Conservation (phyloP, 2,329 filamentous ascomycete species). For the Laburnicola sp. region DNA sequence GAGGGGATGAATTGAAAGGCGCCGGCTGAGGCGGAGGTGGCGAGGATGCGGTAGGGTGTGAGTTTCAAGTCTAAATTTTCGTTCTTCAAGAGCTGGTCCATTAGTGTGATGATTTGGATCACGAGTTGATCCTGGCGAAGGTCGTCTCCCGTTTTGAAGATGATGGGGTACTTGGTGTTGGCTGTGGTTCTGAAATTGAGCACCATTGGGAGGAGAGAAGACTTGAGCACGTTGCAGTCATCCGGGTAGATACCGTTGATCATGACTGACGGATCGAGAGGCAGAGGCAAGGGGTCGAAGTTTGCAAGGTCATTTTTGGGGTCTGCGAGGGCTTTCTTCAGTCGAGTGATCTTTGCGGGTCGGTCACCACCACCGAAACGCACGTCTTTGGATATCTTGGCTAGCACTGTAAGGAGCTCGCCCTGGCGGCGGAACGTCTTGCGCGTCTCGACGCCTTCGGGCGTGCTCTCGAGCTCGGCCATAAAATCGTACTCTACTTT, state of each 20-base stretch:
- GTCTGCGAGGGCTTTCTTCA: constrained; percentile 83
- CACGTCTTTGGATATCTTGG: constrained; percentile 86
- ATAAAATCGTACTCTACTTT: constrained; percentile 97
- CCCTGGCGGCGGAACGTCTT: constrained; percentile 82
- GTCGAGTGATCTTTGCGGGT: constrained; percentile 75
- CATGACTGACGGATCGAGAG: constrained; percentile 80
- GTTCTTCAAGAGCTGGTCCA: constrained; percentile 93
- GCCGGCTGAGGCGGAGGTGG: constrained; percentile 85
- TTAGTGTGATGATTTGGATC: constrained; percentile 95
- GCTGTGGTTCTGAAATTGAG: constrained; percentile 83
- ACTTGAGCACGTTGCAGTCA: constrained; percentile 92
- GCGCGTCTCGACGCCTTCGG: constrained; percentile 71
- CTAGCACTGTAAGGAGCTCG: constrained; percentile 83
- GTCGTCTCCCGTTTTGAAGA: constrained; percentile 98
- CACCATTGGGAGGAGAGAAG: constrained; percentile 86
- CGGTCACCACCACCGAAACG: constrained; percentile 78
- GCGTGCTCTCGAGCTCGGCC: constrained; percentile 74
- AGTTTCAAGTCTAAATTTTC: constrained; percentile 95
- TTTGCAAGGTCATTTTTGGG: constrained; percentile 83
- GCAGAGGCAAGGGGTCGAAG: constrained; percentile 85
- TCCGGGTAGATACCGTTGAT: constrained; percentile 81
- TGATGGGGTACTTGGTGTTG: constrained; percentile 80
- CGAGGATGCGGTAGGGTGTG: constrained; percentile 93
- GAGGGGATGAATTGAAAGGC: constrained; percentile 93
- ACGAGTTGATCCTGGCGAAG: constrained; percentile 95